Conservation (phyloP, 768 basidiomycete species). For the Sporobolomyces roseus region DNA sequence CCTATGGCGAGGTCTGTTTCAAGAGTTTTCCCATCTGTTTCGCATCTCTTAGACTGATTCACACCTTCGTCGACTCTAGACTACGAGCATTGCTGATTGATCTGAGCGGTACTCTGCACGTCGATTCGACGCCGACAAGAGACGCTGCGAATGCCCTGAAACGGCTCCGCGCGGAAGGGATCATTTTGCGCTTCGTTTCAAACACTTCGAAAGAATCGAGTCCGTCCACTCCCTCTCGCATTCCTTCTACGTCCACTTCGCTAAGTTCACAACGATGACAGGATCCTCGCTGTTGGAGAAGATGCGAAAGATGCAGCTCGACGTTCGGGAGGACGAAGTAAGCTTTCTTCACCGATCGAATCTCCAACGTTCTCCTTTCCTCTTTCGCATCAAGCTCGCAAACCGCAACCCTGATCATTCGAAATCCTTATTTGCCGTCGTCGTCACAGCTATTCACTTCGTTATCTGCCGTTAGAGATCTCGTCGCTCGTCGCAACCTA, state of each 20-base stretch:
- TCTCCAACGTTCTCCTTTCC: too few species aligned
- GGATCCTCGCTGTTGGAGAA: conserved; percentile 49
- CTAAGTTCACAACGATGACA: neutral
- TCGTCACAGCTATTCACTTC: conserved; percentile 56
- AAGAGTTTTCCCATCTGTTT: too few species aligned
- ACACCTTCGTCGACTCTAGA: neutral
- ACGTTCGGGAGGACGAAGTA: conserved; percentile 53
- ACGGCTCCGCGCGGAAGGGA: conserved; percentile 45
- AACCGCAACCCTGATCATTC: too few species aligned
- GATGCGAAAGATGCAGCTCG: conserved; percentile 57
- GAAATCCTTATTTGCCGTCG: neutral
- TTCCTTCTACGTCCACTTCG: neutral
- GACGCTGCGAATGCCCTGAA: conserved; percentile 55
- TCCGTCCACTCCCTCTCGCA: conserved; percentile 21
- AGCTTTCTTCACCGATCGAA: neutral
- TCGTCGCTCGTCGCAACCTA: conserved; percentile 53
- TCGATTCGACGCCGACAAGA: conserved; percentile 56
- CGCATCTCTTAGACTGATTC: too few species aligned
- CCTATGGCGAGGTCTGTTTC: neutral
- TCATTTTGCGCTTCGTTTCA: conserved; percentile 58
- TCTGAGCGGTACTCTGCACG: conserved; percentile 64
- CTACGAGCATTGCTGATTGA: conserved; percentile 52
- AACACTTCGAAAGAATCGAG: conserved; percentile 67
- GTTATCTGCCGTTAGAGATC: conserved; percentile 58
- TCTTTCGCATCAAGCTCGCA: too few species aligned